Base-by-base conservation (phyloP, 768 basidiomycete genomes). In the Tricholoma saponaceum region DNA sequence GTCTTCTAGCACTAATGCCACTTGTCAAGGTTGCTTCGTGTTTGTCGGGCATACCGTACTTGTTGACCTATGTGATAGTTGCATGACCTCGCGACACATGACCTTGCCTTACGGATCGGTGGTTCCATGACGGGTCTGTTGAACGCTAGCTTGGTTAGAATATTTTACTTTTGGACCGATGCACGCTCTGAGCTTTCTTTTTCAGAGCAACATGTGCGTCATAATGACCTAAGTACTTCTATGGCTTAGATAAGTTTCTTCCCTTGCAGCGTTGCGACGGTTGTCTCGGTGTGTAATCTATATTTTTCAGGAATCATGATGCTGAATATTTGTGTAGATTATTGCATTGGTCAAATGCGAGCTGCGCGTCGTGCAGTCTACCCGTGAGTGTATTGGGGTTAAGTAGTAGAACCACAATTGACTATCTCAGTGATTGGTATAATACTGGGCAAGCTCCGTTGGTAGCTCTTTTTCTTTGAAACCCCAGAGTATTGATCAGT, bases 291-390 rank as follows among this genome's bases (percentile, higher is more conserved):
- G 66, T 61, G 86, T 44, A n/a, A 35, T 47, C 22, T 26, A 9
- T 23, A 50, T 18, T 25, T 30, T 35, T 30, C 41, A 37, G 56
- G 20, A 49, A 30, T 52, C 26, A 13, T 54, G 23, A 44, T 28
- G 39, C 51, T 37, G 20, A 30, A 13, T 33, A 26, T 33, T 9
- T 18, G 16, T 53, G 56, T 60, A 91, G 87, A 84, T 93, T 52
- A 90, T 87, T 47, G 92, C 92, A 0, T 74, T 95, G 55, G 73
- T 78, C n/a, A 88, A 91, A 67, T 94, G 92, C 65, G 87, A 95
- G 68, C 73, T 95, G 7, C 76, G 78, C 20, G 80, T 95, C 25
- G 91, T 95, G 2, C 92, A 95, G 67, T 86, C 90, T 0, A 84
- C 90, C 9, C 75, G 90, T 91, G 64, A 59, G 86, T 71, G n/a